Evolutionary conservation across 495 filamentous ascomycete species (phyloP).

Genomic region (Penicillium turbatum): DNA sequence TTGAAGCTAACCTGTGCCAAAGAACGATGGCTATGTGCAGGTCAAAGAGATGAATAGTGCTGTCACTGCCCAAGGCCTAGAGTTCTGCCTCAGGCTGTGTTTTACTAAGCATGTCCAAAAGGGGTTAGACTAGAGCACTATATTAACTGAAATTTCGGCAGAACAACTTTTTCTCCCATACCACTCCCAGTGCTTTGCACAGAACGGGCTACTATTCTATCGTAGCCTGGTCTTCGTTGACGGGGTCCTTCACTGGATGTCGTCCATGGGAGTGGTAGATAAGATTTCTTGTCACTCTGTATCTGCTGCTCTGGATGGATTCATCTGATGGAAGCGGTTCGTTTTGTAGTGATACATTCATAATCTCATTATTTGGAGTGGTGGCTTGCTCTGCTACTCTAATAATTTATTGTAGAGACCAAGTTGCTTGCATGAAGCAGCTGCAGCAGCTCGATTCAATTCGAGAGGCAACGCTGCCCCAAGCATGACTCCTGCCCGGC

Average conservation of each 20-base stretch:
- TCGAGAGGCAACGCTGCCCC: not conserved
- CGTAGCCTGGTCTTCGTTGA: conserved; percentile 39
- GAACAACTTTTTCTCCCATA: conserved; percentile 29
- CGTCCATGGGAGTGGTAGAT: conserved; percentile 63
- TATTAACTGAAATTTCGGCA: conserved; percentile 18
- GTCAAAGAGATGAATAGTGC: too few relatives aligned
- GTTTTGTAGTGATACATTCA: conserved; percentile 56
- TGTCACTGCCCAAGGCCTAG: too few relatives aligned
- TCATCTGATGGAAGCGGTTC: conserved; percentile 79
- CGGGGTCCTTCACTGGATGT: conserved; percentile 69
- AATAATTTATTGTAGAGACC: not conserved
- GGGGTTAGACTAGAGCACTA: conserved; percentile 8
- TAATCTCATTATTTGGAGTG: conserved; percentile 17
- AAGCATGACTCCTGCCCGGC: not conserved
- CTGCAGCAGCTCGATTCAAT: not conserved
- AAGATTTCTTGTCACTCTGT: conserved; percentile 66
- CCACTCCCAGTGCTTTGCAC: conserved; percentile 46
- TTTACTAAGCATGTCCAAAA: conserved; percentile 18
- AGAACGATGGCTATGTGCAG: too few relatives aligned
- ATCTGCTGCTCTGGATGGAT: conserved; percentile 88
- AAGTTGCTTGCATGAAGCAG: not conserved
- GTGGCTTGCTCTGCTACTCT: not conserved
- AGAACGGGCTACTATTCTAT: conserved; percentile 52
- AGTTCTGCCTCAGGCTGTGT: too few relatives aligned
- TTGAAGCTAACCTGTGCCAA: too few relatives aligned